Conservation (phyloP, 1,139 yeast species). For the Candida anutae region DNA sequence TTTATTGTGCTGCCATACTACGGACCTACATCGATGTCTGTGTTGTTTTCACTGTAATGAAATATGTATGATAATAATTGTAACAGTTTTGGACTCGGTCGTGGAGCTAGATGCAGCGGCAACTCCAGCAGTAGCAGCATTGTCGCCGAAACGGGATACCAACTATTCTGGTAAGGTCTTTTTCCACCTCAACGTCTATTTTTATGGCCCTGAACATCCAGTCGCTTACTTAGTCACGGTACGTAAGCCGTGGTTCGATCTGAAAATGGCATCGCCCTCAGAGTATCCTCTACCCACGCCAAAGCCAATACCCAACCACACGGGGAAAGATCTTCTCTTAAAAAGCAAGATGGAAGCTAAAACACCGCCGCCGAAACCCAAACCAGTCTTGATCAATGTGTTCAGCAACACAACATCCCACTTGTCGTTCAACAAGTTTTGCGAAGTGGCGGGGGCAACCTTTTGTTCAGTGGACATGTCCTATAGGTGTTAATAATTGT, state of each 20-base stretch:
- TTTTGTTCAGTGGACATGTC: conserved; percentile 8
- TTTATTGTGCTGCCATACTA: no score
- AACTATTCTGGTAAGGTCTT: not conserved
- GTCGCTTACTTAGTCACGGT: no score
- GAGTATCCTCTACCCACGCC: conserved; percentile 97
- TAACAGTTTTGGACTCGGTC: no score
- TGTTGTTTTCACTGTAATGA: no score
- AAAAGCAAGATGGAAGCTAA: conserved; percentile 85
- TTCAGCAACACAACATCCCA: conserved; percentile 98
- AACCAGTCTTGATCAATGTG: conserved; percentile 90
- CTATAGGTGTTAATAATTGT: no score
- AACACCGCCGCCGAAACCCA: conserved; percentile 96
- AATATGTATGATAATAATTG: no score
- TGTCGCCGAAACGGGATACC: no score
- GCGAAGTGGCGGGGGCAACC: conserved; percentile 45
- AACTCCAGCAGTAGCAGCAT: no score
- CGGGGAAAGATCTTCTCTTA: conserved; percentile 93
- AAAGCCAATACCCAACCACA: conserved; percentile 92
- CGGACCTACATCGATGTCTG: no score
- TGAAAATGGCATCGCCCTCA: conserved; percentile 95
- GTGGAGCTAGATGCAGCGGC: no score
- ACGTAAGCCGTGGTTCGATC: conserved; percentile 68
- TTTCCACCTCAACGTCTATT: conserved; percentile 44
- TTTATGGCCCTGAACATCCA: no score
- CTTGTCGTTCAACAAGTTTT: conserved; percentile 71